Base-by-base conservation (phyloP, 108 stramenopile species). In the Skeletonema costatum region DNA sequence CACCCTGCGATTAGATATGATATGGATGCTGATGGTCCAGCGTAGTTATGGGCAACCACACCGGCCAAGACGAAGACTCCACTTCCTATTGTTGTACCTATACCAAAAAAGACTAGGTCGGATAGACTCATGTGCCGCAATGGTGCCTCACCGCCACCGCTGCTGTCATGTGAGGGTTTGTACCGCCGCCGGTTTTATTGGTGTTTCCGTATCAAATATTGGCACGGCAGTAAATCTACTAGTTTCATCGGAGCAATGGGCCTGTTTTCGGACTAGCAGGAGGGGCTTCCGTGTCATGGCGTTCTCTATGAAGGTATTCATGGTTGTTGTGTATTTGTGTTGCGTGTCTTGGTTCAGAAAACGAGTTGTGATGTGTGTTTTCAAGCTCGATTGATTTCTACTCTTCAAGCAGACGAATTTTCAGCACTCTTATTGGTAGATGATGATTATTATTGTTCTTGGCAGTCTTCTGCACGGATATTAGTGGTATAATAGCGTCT, bases 21-120 rank as follows among this genome's bases (percentile, higher is more conserved):
- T 2, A 96, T 12, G 36, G 77, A 82, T 14, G 92, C 88, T 3
- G 89, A 76, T 2, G 97, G 93, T 10, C 97, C 97, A 2, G 95
- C 90, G 62, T 90, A 82, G 30, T 87, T 73, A 66, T 87, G 67
- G 3, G 92, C 92, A 51, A 94, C 91, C n/a, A 82, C 80, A 10
- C 94, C 94, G 19, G 78, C 66, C 59, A 98, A 70, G 1, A 98
- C 97, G 74, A 98, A 98, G 9, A 98, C 92, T n/a, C 97, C 97
- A 58, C 75, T 71, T 7, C 95, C 95, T 0, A 96, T 78, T n/a
- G 95, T 96, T 31, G 89, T 89, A 1, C 92, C 91, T 3, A 93
- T 83, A n/a, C 97, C 97, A 29, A 98, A 72, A 19, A 82, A 85
- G 13, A 97, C 72, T 4, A 98, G 84, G 76, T 98, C 97, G 66